Base-by-base conservation (phyloP, 192 early-diverging fungal genomes). In the Pilaira anomala region DNA sequence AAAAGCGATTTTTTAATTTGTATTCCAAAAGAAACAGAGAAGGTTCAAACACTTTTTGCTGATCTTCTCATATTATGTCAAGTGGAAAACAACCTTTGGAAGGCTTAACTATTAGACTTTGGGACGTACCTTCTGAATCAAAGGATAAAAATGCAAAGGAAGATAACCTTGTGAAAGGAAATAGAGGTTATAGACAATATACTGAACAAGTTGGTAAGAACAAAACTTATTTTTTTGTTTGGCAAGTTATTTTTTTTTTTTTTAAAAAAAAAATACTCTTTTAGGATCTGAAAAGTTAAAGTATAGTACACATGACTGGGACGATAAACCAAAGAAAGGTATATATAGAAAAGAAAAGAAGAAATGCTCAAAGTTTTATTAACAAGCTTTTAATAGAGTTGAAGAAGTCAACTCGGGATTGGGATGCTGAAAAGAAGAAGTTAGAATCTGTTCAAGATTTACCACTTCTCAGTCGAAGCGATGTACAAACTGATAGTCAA, bases 41-140 rank as follows among this genome's bases (percentile, higher is more conserved):
- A 1, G 0, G 11, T 33, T 7, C 6, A 36, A 36, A 36, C 33
- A n/a, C 33, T 36, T 36, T 48, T 48, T 48, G 6, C 2, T 18
- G 11, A 8, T 26, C 5, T 33, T 29, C 29, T 29, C 6, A 30
- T 11, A 33, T 19, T 16, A 55, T 55, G 53, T 55, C 53, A 55
- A 52, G 28, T 6, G 30, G 28, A 55, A 55, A 55, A 30, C 30
- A 55, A n/a, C 19, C 53, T 19, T 33, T 55, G 8, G 53, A 55
- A 55, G 53, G 53, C 53, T 30, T 55, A n/a, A 55, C 53, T 36
- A 28, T 55, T n/a, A 26, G 53, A 16, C 29, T 55, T 55, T 55
- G 53, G 53, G 53, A 55, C 19, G 26, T 19, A 1, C 53, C 53
- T 19, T 36, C 8, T 55, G 19, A 16, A 18, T 26, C 29, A 16